Percentiles rank a stretch among this genome's conserved stretches.
phyloP scores from a whole-genome alignment of 1,139 yeast genomes.

The Yamadazyma atlantica region DNA sequence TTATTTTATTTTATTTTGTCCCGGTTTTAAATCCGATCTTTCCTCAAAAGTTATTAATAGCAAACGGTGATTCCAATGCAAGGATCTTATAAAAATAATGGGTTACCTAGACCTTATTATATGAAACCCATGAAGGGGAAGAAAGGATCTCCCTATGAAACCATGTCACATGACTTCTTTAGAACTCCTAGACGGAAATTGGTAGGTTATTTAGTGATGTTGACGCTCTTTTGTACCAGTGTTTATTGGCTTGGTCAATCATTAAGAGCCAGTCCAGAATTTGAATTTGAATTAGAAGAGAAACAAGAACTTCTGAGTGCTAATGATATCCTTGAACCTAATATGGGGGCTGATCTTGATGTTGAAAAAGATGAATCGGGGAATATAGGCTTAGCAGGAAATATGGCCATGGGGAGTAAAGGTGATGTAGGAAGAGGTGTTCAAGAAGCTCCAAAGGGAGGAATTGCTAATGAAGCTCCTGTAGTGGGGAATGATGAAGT shows the following conservation, averaged over 20 bases:
- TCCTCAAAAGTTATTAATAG: background rate
- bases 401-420: slow-evolving; percentile 41
- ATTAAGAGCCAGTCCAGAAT: slow-evolving; percentile 27
- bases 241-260: slow-evolving; percentile 41
- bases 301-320: slow-evolving; percentile 11
- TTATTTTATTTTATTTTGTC: background rate
- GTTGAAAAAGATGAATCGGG: slow-evolving; percentile 30
- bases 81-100: slow-evolving; percentile 44
- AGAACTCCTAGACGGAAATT: slow-evolving; percentile 38
- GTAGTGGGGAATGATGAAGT: slow-evolving; percentile 46
- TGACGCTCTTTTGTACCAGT: slow-evolving; percentile 35
- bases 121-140: slow-evolving; percentile 42
- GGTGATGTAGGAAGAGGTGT: slow-evolving; percentile 46
- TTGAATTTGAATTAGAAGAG: slow-evolving; percentile 24
- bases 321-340: slow-evolving; percentile 18
- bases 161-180: slow-evolving; percentile 32
- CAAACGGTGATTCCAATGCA: slow-evolving; percentile 28
- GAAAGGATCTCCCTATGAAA: slow-evolving; percentile 37
- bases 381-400: slow-evolving; percentile 39
- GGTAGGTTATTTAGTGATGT: slow-evolving; percentile 38
- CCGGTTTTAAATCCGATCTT: background rate
- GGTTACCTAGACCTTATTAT: slow-evolving; percentile 50
- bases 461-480: slow-evolving; percentile 49
- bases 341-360: slow-evolving; percentile 19
- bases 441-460: slow-evolving; percentile 51